These are phyloP conservation scores for Fusarium sp. DNA, from an alignment of 2,329 filamentous ascomycete genomes.

Conservation along the genomic window DNA sequence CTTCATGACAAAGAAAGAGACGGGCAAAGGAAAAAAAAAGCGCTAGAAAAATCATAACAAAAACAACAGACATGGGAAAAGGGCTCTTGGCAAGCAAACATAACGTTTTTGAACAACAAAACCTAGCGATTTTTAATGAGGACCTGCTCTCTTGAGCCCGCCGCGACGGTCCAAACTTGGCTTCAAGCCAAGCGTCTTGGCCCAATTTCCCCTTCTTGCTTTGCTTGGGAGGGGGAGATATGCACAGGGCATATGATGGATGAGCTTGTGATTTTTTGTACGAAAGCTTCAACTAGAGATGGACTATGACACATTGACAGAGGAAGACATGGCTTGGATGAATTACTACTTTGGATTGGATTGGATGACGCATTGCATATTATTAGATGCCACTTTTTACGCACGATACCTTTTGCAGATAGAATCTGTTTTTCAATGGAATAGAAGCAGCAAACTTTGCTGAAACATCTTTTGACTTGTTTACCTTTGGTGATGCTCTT, in stretches of 20 bases:
- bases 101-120: constrained; percentile 26
- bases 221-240: background rate
- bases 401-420: constrained; percentile 39
- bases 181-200: constrained; percentile 7
- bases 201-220: background rate
- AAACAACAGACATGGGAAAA: constrained; percentile 6
- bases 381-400: constrained; percentile 19
- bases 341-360: constrained; percentile 28
- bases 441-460: constrained; percentile 11
- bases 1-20: constrained; percentile 19
- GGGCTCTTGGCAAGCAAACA: constrained; percentile 36
- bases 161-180: background rate
- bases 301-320: constrained; percentile 32
- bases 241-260: constrained; percentile 9
- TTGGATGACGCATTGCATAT: constrained; percentile 18
- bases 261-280: constrained; percentile 17
- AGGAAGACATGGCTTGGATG: constrained; percentile 33
- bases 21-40: background rate
- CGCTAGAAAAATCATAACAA: constrained; percentile 11
- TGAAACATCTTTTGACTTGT: background rate
- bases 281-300: constrained; percentile 33
- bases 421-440: constrained; percentile 12
- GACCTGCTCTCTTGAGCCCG: constrained; percentile 32
- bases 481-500: background rate
- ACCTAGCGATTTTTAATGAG: constrained; percentile 40